phyloP scores from a whole-genome alignment of 768 basidiomycete genomes.

The Cystofilobasidium bisporidii region DNA sequence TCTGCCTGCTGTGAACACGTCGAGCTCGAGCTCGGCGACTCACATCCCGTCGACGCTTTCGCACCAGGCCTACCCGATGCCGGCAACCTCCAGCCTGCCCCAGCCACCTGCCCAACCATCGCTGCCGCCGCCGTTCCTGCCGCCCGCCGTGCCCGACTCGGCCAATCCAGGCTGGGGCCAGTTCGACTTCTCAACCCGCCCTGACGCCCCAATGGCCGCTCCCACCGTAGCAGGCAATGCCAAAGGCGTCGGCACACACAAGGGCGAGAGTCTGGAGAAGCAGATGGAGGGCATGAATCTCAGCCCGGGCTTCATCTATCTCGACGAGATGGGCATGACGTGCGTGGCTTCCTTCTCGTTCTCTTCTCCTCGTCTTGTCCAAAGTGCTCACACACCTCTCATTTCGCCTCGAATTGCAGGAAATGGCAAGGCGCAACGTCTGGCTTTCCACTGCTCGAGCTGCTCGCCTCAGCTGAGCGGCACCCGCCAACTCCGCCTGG shows the following conservation, averaged over 20 bases:
- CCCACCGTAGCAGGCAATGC: constrained; percentile 8
- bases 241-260: constrained; percentile 8
- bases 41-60: constrained; percentile 4
- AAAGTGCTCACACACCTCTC: not conserved
- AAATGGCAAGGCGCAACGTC: constrained; percentile 64
- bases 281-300: constrained; percentile 40
- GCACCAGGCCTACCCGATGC: not conserved
- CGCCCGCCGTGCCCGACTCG: not conserved
- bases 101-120: not conserved
- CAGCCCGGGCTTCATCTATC: constrained; percentile 37
- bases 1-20: too few relatives aligned
- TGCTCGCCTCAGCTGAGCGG: constrained; percentile 61
- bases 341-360: not conserved
- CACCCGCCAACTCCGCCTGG: constrained; percentile 8
- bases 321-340: constrained; percentile 40
- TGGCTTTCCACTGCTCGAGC: constrained; percentile 75
- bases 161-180: not conserved
- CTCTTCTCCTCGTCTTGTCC: not conserved
- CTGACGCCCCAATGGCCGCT: not conserved
- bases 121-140: not conserved
- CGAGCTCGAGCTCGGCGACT: not conserved
- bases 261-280: constrained; percentile 35
- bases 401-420: not conserved
- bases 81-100: not conserved
- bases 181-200: constrained; percentile 9